A percentile compares a stretch with the other conserved stretches of the same genome.
phyloP scores from a whole-genome alignment of 1,284 basidiomycete genomes.

The Sanghuangporus baumii region DNA sequence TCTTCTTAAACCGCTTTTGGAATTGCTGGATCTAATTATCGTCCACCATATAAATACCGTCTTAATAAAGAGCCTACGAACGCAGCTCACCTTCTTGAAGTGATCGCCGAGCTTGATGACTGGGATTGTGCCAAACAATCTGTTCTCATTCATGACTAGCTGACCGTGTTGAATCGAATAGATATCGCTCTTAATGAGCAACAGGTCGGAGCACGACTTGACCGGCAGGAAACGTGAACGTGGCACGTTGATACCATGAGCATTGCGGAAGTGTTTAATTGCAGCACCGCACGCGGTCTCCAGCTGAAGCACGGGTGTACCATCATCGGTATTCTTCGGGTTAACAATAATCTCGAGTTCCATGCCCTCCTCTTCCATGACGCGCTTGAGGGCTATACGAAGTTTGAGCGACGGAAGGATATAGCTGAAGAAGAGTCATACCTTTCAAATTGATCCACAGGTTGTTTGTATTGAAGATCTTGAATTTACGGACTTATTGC shows the following conservation, averaged over 20 bases:
- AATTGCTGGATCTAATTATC: conserved; percentile 81
- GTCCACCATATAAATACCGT: neutral
- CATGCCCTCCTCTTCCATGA: conserved; percentile 90
- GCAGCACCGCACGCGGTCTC: conserved; percentile 98
- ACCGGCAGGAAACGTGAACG: conserved; percentile 97
- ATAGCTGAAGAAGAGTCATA: conserved; percentile 23
- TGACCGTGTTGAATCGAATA: conserved; percentile 95
- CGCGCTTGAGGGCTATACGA: conserved; percentile 75
- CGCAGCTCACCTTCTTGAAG: conserved; percentile 64
- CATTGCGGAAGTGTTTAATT: conserved; percentile 95
- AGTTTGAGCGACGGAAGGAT: neutral
- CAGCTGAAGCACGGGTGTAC: conserved; percentile 85
- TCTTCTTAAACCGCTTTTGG: conserved; percentile 97
- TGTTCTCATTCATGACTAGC: conserved; percentile 83
- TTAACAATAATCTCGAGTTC: conserved; percentile 95
- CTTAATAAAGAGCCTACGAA: neutral
- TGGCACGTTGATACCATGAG: conserved; percentile 97
- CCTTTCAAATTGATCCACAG: conserved; percentile 92
- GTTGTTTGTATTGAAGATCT: conserved; percentile 98
- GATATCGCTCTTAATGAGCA: conserved; percentile 96
- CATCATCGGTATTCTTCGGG: conserved; percentile 86
- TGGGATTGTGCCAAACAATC: conserved; percentile 94
- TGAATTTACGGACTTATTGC: conserved; percentile 76
- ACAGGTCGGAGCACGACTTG: conserved; percentile 86
- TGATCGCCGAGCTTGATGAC: conserved; percentile 98